Conservation (phyloP, 116 monocot genomes). For the Dioscorea cayenensis region DNA sequence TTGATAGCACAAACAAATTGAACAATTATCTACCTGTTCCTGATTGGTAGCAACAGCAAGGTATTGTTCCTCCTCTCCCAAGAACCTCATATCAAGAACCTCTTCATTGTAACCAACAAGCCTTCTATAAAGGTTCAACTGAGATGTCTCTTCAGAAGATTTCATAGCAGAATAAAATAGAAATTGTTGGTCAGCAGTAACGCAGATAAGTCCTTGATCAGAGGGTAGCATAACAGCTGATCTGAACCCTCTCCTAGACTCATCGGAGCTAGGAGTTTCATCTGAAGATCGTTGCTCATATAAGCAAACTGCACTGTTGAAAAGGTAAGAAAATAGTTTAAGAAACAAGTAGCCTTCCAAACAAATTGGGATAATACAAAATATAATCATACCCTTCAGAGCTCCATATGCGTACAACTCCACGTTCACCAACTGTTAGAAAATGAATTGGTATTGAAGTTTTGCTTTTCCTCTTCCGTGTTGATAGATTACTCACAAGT, state of each 20-base stretch:
- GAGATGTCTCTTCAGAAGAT: constrained; percentile 36
- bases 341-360: background rate
- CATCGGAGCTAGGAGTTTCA: constrained; percentile 42
- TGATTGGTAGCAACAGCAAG: constrained; percentile 90
- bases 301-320: constrained; percentile 53
- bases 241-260: constrained; percentile 62
- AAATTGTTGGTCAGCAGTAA: constrained; percentile 88
- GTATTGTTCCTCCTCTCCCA: constrained; percentile 78
- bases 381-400: constrained; percentile 45
- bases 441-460: constrained; percentile 31
- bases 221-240: constrained; percentile 59
- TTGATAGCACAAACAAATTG: background rate
- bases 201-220: constrained; percentile 67
- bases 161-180: constrained; percentile 60
- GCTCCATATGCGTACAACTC: constrained; percentile 78
- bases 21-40: constrained; percentile 57
- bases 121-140: constrained; percentile 56
- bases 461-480: constrained; percentile 15
- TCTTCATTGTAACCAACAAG: constrained; percentile 90
- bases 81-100: constrained; percentile 86
- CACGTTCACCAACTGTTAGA: constrained; percentile 88
- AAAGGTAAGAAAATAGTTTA: constrained; percentile 2
- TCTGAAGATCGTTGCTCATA: constrained; percentile 80
- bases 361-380: background rate
- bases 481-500: constrained; percentile 22